Evolutionary conservation across 2,329 filamentous ascomycete genomes (phyloP).

Genomic region (Penicillium griseofulvum): DNA sequence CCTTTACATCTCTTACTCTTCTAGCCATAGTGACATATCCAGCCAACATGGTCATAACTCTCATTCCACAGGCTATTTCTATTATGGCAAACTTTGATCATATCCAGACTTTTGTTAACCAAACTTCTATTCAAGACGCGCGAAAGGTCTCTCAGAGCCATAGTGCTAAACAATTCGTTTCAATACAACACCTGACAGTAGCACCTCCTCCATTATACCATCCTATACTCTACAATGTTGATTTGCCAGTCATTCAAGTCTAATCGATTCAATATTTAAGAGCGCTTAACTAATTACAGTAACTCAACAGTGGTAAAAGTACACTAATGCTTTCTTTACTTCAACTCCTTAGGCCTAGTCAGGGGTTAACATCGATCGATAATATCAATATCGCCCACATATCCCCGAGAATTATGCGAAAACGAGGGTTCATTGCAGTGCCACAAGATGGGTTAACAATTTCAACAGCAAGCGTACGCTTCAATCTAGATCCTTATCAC

Average conservation of each 20-base stretch:
- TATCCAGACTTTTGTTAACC: neutral
- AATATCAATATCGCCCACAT: neutral
- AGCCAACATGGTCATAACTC: constrained; percentile 12
- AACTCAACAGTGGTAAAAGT: neutral
- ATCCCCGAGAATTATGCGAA: neutral
- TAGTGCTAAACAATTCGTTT: no score
- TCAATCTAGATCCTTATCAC: constrained; percentile 9
- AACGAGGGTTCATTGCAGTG: constrained; percentile 7
- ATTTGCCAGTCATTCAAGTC: no score
- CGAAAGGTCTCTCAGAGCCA: neutral
- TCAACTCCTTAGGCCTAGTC: neutral
- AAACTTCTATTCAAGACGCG: neutral
- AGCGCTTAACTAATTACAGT: neutral
- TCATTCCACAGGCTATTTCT: constrained; percentile 4
- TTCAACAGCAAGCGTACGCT: constrained; percentile 2
- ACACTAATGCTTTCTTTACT: constrained; percentile 1
- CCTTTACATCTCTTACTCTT: constrained; percentile 5
- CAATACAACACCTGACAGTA: no score
- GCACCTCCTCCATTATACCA: neutral
- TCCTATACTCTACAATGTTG: neutral
- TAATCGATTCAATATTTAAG: no score
- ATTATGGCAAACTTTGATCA: constrained; percentile 4
- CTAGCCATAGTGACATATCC: constrained; percentile 10
- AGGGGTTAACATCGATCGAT: neutral
- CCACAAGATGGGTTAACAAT: constrained; percentile 9